A percentile compares a stretch with the other conserved stretches of the same genome.
Conservation (phyloP, 2,329 filamentous ascomycete genomes). For the Cercospora nicotianae region DNA sequence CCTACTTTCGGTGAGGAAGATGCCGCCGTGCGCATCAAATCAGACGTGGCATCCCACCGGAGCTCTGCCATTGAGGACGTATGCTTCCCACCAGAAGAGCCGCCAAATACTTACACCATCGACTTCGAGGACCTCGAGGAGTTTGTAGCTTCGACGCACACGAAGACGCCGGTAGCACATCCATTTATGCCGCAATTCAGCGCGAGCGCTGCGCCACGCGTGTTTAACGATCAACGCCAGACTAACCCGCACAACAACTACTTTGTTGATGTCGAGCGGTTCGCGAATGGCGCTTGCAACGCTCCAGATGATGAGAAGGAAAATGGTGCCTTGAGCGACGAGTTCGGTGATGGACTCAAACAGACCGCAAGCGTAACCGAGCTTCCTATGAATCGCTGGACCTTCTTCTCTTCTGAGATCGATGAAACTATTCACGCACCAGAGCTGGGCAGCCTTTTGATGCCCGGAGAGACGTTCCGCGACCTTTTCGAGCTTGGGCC, state of each 20-base stretch:
- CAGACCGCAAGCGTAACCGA: conserved; percentile 30
- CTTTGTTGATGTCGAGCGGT: conserved; percentile 29
- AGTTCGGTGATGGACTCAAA: conserved; percentile 33
- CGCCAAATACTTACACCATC: conserved; percentile 76
- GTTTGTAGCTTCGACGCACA: conserved; percentile 67
- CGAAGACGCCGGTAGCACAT: conserved; percentile 49
- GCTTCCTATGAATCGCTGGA: conserved; percentile 70
- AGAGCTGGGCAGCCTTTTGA: conserved; percentile 81
- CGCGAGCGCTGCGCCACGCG: conserved; percentile 41
- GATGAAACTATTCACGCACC: conserved; percentile 91
- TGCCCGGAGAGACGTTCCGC: conserved; percentile 85
- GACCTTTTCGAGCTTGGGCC: conserved; percentile 75
- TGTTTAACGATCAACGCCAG: conserved; percentile 63
- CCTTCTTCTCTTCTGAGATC: conserved; percentile 94
- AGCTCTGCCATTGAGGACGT: conserved; percentile 82
- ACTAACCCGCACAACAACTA: conserved; percentile 19
- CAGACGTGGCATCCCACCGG: conserved; percentile 63
- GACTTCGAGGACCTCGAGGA: conserved; percentile 94
- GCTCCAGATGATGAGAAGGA: conserved; percentile 47
- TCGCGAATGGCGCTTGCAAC: conserved; percentile 18
- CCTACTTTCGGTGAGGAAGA: conserved; percentile 61
- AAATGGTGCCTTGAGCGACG: conserved; percentile 44
- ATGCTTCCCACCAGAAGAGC: conserved; percentile 79
- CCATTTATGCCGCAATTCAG: conserved; percentile 39
- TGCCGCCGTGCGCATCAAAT: conserved; percentile 54